A percentile compares a stretch with the other conserved stretches of the same genome.
These are phyloP conservation scores for Rubus idaeus DNA, from an alignment of 306 rosid genomes.

Conservation along the genomic window DNA sequence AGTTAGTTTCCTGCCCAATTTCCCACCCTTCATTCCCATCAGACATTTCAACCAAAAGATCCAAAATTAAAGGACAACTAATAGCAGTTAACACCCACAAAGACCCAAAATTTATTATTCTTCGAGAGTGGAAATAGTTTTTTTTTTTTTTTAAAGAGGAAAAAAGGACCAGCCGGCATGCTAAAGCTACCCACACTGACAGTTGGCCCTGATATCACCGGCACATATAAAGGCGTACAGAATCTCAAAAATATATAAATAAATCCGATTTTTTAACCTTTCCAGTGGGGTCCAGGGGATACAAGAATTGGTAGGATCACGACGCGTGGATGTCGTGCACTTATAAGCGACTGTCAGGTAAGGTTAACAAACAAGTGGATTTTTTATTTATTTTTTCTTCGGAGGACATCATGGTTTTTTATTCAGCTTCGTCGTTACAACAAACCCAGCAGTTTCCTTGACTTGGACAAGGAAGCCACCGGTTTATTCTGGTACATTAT, in stretches of 20 bases:
- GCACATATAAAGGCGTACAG: not conserved
- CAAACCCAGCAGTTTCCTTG: conserved; percentile 70
- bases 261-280: conserved; percentile 14
- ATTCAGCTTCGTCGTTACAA: conserved; percentile 58
- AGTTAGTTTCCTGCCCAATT: conserved; percentile 41
- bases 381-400: too few relatives aligned
- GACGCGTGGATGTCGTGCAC: conserved; percentile 32
- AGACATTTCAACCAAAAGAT: conserved; percentile 55
- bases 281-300: not conserved
- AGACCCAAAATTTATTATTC: not conserved
- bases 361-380: not conserved
- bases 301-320: conserved; percentile 6
- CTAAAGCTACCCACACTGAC: conserved; percentile 24
- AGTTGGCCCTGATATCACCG: conserved; percentile 12
- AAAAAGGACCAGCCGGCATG: conserved; percentile 16
- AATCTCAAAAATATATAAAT: conserved; percentile 13
- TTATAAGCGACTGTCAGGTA: conserved; percentile 34
- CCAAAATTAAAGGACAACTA: conserved; percentile 51
- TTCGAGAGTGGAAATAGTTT: not conserved
- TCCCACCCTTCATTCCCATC: conserved; percentile 41
- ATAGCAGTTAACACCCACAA: not conserved
- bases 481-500: conserved; percentile 47
- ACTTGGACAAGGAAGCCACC: conserved; percentile 59
- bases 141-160: too few relatives aligned
- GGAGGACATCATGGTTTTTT: conserved; percentile 15